Percentiles rank a stretch among this genome's conserved stretches.
Conservation (phyloP, 345 rosid genomes). For the Rhizophora mangle region DNA sequence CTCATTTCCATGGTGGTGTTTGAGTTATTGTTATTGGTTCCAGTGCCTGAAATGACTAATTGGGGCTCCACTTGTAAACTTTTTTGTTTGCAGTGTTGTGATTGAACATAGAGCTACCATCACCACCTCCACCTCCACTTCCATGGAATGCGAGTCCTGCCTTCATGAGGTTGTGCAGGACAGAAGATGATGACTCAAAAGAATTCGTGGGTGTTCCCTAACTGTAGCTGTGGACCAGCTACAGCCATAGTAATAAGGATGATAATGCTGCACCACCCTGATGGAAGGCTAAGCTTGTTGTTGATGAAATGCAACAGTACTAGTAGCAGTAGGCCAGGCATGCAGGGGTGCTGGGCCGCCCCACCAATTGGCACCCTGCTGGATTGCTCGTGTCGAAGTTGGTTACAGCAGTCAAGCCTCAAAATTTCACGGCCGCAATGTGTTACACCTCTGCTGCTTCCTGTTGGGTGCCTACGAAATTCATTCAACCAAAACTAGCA, state of each 20-base stretch:
- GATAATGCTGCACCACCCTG: too few relatives aligned
- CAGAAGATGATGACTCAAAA: conserved; percentile 33
- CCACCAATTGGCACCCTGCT: conserved; percentile 27
- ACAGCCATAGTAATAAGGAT: too few relatives aligned
- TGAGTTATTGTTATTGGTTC: too few relatives aligned
- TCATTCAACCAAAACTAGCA: too few relatives aligned
- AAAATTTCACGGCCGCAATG: conserved; percentile 32
- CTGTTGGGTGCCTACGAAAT: conserved; percentile 26
- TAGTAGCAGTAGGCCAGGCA: too few relatives aligned
- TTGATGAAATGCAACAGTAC: conserved; percentile 34
- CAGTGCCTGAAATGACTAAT: too few relatives aligned
- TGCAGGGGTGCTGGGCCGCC: conserved; percentile 1
- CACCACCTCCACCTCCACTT: conserved; percentile 26
- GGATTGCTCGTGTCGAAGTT: conserved; percentile 33
- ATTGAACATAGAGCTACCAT: neutral
- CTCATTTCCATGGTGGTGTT: too few relatives aligned
- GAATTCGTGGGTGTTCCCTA: conserved; percentile 47
- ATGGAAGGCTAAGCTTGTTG: conserved; percentile 29
- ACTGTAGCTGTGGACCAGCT: too few relatives aligned
- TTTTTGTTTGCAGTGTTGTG: too few relatives aligned
- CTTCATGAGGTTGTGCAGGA: conserved; percentile 40
- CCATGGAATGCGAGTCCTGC: conserved; percentile 41
- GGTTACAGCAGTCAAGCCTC: conserved; percentile 28
- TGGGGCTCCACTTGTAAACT: too few relatives aligned
- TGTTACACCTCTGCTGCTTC: conserved; percentile 35